phyloP scores from a whole-genome alignment of 441 rosid genomes.

The Gossypium lobatum region DNA sequence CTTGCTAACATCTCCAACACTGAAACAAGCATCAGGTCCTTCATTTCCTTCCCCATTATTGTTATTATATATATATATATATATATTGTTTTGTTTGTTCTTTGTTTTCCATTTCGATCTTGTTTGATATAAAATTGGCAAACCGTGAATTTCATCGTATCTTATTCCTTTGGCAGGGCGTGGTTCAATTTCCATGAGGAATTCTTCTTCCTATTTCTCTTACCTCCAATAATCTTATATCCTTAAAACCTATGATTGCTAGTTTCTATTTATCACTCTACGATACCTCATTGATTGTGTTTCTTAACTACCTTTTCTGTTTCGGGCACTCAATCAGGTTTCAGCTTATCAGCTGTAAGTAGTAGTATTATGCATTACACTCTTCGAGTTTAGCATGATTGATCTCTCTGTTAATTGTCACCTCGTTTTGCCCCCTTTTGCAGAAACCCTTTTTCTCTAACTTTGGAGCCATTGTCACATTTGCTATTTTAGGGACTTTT shows the following conservation, averaged over 20 bases:
- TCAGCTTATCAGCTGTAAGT: constrained; percentile 88
- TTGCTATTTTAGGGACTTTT: constrained; percentile 88
- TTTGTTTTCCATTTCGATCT: background rate
- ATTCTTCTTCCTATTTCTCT: constrained; percentile 86
- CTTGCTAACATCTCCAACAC: constrained; percentile 88
- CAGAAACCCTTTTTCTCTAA: constrained; percentile 97
- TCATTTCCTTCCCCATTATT: background rate
- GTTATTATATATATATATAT: background rate
- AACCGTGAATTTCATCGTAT: background rate
- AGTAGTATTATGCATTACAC: background rate
- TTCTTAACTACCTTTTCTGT: constrained; percentile 41
- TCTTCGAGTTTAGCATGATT: background rate
- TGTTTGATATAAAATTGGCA: background rate
- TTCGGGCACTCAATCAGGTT: constrained; percentile 79
- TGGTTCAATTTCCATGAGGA: constrained; percentile 99
- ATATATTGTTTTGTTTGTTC: background rate
- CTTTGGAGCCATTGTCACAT: constrained; percentile 95
- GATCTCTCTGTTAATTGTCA: background rate
- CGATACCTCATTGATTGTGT: constrained; percentile 20
- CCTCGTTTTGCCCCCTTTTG: constrained; percentile 7
- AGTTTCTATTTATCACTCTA: background rate
- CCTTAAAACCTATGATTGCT: constrained; percentile 29
- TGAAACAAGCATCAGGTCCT: constrained; percentile 81
- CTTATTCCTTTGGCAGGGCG: constrained; percentile 41
- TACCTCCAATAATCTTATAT: constrained; percentile 98